phyloP scores from a whole-genome alignment of 352 stramenopile species.

The Phytophthora hibernalis region DNA sequence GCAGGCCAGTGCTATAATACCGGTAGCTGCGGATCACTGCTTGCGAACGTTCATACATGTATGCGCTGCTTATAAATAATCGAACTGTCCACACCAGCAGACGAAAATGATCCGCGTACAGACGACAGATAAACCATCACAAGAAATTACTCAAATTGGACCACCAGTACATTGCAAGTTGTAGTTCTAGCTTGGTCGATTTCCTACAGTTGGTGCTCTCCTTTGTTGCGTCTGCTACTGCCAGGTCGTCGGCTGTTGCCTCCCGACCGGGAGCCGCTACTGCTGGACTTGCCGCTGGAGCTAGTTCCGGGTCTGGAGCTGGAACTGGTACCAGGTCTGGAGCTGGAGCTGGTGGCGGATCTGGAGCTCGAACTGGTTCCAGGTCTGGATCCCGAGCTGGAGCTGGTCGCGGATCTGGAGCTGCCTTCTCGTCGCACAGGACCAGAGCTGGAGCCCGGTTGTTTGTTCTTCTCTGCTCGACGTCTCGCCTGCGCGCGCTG shows the following conservation, averaged over 20 bases:
- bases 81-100: constrained; percentile 19
- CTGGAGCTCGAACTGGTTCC: constrained; percentile 31
- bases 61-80: constrained; percentile 17
- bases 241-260: constrained; percentile 39
- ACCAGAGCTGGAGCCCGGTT: constrained; percentile 20
- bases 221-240: constrained; percentile 35
- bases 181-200: constrained; percentile 17
- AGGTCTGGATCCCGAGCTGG: constrained; percentile 36
- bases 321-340: constrained; percentile 31
- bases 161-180: constrained; percentile 24
- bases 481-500: constrained; percentile 72
- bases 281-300: constrained; percentile 38
- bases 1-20: neutral
- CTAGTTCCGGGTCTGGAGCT: constrained; percentile 35
- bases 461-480: constrained; percentile 69
- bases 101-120: constrained; percentile 15
- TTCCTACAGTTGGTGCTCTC: constrained; percentile 34
- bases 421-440: constrained; percentile 27
- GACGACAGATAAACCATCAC: constrained; percentile 13
- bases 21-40: neutral
- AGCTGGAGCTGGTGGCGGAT: constrained; percentile 32
- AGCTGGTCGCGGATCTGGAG: constrained; percentile 31
- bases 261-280: constrained; percentile 33
- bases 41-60: neutral
- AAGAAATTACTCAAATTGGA: constrained; percentile 14